Evolutionary conservation across 1,284 basidiomycete species (phyloP).

Genomic region (Pyrrhoderma noxium): DNA sequence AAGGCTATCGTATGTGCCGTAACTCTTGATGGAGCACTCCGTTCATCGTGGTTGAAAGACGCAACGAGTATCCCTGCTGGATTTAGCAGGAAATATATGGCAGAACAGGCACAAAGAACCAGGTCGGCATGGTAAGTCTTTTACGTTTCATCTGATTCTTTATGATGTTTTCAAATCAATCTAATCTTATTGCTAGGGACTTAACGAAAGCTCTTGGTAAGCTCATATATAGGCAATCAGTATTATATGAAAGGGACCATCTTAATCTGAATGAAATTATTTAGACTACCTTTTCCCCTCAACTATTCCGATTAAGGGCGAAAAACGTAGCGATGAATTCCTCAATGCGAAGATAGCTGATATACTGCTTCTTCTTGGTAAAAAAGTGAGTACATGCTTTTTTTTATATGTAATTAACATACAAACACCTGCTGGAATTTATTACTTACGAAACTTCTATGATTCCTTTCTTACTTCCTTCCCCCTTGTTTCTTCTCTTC

Average conservation of each 20-base stretch:
- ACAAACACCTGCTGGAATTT: background rate
- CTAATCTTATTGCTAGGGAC: no score
- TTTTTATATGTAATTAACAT: background rate
- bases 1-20: conserved; percentile 16
- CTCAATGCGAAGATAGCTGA: background rate
- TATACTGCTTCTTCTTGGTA: conserved; percentile 1
- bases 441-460: no score
- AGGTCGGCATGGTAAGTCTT: background rate
- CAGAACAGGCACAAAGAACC: background rate
- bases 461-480: background rate
- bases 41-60: background rate
- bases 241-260: no score
- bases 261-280: no score
- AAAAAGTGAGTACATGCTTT: conserved; percentile 1
- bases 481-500: no score
- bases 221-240: no score
- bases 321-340: conserved; percentile 15
- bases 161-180: no score
- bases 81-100: conserved; percentile 10
- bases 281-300: conserved; percentile 16
- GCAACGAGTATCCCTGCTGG: background rate
- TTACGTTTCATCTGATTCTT: background rate
- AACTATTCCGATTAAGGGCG: conserved; percentile 17
- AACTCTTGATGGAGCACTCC: conserved; percentile 16
- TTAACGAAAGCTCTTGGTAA: no score